Base-by-base conservation (phyloP, 1,139 yeast species). In the Blastobotrys illinoisensis region DNA sequence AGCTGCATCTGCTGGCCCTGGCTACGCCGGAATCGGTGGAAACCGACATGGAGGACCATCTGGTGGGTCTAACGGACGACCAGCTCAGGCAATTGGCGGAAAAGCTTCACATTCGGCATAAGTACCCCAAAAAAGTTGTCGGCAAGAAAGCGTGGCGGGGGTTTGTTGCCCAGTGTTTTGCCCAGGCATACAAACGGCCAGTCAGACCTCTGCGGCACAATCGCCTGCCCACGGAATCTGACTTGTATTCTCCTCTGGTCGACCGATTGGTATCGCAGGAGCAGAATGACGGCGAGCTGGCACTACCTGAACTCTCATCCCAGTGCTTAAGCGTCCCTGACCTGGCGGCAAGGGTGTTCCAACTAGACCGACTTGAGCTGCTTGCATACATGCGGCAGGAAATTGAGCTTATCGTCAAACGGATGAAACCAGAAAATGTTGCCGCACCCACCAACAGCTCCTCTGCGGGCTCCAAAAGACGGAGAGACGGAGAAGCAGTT, bases 1-100 rank as follows among this genome's bases (percentile, higher is more conserved):
- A 64, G 49, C 61, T 70, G 13, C 56, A 60, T 11, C 58, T 67
- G 11, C 54, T 71, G 44, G 67, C 73, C 1, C 57, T 69, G 51
- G 59, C 72, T 6, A 70, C 69, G 50, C 60, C 67, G 45, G 68
- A 63, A 9, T 59, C 71, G 6, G 61, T 71, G 14, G 56, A 59
- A n/a, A 56, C 60, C 18, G 66, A 60, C 47, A 47, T 71, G 53
- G 56, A 59, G 16, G 72, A 69, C 50, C 66, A 63, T 50, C 54
- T 71, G 18, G 53, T 60, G 1, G 52, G 49, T 0, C 53, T 71
- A 19, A 46, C 53, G 6, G 58, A 57, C 14, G 55, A 56, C 1
- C 67, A 70, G 47, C 54, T 70, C 24, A 44, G 18, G 9, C 50
- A 50, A 7, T 53, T 69, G 20, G 58, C 60, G 1, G 43, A 48